phyloP scores from a whole-genome alignment of 2,329 filamentous ascomycete species.

The Apiospora marii region DNA sequence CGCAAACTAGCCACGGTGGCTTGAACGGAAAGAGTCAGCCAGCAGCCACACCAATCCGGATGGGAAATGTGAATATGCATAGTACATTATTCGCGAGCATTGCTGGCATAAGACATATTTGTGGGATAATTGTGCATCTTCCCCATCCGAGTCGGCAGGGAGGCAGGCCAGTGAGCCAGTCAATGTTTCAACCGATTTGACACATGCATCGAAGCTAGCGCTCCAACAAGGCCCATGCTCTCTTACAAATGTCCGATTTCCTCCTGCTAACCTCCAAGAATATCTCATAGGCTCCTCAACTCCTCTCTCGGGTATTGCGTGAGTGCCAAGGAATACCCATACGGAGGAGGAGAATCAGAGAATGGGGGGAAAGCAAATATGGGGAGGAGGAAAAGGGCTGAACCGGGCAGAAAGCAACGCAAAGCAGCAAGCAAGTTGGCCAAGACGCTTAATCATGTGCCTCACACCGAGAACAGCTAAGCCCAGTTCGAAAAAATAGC shows the following conservation, averaged over 20 bases:
- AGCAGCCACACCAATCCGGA: conserved; percentile 3
- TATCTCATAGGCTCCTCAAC: neutral
- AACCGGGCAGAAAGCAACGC: neutral
- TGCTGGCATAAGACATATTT: too few species aligned
- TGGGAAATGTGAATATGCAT: too few species aligned
- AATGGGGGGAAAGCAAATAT: neutral
- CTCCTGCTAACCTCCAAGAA: neutral
- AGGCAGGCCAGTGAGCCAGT: neutral
- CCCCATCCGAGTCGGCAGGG: neutral
- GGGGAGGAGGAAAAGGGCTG: neutral
- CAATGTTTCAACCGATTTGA: neutral
- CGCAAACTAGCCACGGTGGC: conserved; percentile 22
- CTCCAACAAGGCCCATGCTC: neutral
- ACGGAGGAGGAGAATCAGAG: conserved; percentile 1
- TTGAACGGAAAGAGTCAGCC: neutral
- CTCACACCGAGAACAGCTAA: conserved; percentile 24
- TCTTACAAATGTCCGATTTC: neutral
- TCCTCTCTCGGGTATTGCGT: conserved; percentile 7
- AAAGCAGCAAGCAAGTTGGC: neutral
- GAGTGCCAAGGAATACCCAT: conserved; percentile 1
- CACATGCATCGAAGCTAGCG: too few species aligned
- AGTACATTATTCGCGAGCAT: too few species aligned
- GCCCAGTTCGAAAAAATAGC: conserved; percentile 14
- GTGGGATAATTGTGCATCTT: too few species aligned
- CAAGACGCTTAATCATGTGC: conserved; percentile 22